Conservation (phyloP, 768 basidiomycete species). For the Naganishia randhawae region DNA sequence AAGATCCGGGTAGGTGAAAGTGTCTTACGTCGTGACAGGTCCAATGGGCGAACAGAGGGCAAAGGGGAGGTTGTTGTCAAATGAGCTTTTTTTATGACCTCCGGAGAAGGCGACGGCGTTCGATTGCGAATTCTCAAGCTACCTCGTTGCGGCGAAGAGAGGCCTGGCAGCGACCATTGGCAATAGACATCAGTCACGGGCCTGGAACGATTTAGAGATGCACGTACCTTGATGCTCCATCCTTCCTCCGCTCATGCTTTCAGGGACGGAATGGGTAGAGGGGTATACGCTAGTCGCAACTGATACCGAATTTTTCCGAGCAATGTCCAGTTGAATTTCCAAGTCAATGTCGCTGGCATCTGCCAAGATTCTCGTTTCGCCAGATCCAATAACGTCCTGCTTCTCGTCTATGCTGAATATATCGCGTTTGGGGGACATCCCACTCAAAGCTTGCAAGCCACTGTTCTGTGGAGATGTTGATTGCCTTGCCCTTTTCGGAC, state of each 20-base stretch:
- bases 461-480: neutral
- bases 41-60: neutral
- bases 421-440: slow-evolving; percentile 5
- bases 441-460: neutral
- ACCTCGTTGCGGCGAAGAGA: slow-evolving; percentile 11
- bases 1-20: slow-evolving; percentile 8
- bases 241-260: neutral
- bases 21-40: slow-evolving; percentile 18
- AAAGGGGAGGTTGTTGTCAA: neutral
- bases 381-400: slow-evolving; percentile 37
- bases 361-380: slow-evolving; percentile 46
- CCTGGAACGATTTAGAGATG: neutral
- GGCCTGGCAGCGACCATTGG: neutral
- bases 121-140: slow-evolving; percentile 16
- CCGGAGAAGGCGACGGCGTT: slow-evolving; percentile 13
- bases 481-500: neutral
- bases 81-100: neutral
- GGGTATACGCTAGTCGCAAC: slow-evolving; percentile 27
- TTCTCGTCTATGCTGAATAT: slow-evolving; percentile 9
- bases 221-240: slow-evolving; percentile 9
- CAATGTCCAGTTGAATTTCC: slow-evolving; percentile 71
- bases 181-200: neutral
- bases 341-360: slow-evolving; percentile 58
- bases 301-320: slow-evolving; percentile 68
- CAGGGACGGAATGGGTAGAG: neutral